Evolutionary conservation across 371 early-diverging fungal species (phyloP).

Genomic region (Dinochytrium kinnereticum): DNA sequence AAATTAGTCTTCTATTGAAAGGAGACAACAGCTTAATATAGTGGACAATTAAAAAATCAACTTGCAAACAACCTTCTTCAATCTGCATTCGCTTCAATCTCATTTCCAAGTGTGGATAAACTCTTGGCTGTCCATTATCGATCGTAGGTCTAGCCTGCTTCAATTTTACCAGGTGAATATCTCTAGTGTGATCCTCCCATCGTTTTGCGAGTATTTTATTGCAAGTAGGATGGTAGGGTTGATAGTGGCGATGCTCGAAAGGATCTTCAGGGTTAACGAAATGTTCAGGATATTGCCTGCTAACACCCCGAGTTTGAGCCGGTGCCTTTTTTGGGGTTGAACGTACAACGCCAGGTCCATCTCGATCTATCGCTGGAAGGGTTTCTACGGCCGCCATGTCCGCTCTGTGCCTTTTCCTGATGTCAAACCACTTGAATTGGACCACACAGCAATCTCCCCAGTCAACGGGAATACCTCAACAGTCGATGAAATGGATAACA

Average conservation of each 20-base stretch:
- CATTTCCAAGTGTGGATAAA: conserved; percentile 49
- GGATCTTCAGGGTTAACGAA: conserved; percentile 25
- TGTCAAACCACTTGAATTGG: background rate
- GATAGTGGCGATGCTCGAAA: conserved; percentile 48
- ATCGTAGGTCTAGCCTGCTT: conserved; percentile 41
- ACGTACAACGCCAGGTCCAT: background rate
- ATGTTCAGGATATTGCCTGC: conserved; percentile 1
- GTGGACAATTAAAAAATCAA: background rate
- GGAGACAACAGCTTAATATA: background rate
- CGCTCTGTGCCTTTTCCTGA: no score
- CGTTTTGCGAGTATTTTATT: conserved; percentile 46
- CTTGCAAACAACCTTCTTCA: conserved; percentile 53
- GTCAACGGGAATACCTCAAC: background rate
- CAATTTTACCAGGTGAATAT: conserved; percentile 43
- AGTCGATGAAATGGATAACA: no score
- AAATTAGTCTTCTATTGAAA: no score
- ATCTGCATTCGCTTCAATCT: conserved; percentile 47
- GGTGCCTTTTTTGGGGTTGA: background rate
- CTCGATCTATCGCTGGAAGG: conserved; percentile 10
- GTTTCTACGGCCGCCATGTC: conserved; percentile 15
- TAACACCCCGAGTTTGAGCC: background rate
- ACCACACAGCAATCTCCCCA: background rate
- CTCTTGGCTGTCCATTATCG: conserved; percentile 47
- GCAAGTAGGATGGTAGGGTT: conserved; percentile 44
- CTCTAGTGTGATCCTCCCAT: conserved; percentile 44